These are phyloP conservation scores for Lachancea nothofagi DNA, from an alignment of 805 yeast species.

Conservation along the genomic window DNA sequence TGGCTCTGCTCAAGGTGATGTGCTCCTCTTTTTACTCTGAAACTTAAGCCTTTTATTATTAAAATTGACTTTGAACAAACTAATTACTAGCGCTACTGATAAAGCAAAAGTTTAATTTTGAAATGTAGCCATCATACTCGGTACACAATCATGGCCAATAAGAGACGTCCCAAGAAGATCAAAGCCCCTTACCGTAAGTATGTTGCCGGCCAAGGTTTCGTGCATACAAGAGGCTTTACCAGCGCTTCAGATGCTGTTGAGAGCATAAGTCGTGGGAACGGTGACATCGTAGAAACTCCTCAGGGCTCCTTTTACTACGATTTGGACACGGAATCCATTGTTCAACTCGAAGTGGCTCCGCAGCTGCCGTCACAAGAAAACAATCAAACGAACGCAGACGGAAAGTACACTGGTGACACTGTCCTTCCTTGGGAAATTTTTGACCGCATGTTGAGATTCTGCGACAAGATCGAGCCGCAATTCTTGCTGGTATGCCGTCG, in stretches of 20 bases:
- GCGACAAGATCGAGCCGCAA: conserved; percentile 27
- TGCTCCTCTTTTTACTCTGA: background rate
- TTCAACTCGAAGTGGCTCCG: conserved; percentile 1
- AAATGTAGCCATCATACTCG: background rate
- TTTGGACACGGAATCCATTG: conserved; percentile 15
- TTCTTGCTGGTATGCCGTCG: conserved; percentile 55
- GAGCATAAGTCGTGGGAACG: conserved; percentile 1
- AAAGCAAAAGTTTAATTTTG: background rate
- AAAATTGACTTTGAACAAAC: background rate
- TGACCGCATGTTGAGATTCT: conserved; percentile 32
- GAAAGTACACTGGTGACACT: conserved; percentile 9
- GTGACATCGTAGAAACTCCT: conserved; percentile 14
- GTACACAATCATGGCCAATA: conserved; percentile 62
- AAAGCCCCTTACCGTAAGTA: conserved; percentile 77
- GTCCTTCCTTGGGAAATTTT: conserved; percentile 49
- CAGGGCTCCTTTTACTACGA: conserved; percentile 18
- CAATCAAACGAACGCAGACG: background rate
- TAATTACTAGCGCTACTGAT: background rate
- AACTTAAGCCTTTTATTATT: too few species aligned
- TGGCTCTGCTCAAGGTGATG: too few species aligned
- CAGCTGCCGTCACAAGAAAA: background rate
- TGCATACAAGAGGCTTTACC: conserved; percentile 38
- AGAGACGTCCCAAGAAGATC: conserved; percentile 76
- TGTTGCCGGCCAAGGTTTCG: conserved; percentile 43
- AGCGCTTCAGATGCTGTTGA: conserved; percentile 3